Evolutionary conservation across 176 grass and related monocot genomes (phyloP).

Genomic region (Phragmites australis): DNA sequence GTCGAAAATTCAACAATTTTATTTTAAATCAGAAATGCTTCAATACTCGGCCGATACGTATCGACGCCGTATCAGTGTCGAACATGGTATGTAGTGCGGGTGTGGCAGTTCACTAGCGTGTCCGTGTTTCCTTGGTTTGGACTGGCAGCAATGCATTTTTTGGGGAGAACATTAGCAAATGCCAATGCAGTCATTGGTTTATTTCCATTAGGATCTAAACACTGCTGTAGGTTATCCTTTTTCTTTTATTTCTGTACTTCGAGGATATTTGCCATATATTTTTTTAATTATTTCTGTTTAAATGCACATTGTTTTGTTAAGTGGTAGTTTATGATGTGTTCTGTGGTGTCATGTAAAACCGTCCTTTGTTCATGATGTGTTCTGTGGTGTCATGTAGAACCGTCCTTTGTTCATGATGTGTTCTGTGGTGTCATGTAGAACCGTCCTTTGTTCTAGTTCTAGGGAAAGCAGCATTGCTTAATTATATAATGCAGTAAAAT

Average conservation of each 20-base stretch:
- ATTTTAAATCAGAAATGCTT: too few species aligned
- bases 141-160: neutral
- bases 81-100: too few species aligned
- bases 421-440: neutral
- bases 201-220: constrained; percentile 7
- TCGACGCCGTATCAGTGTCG: too few species aligned
- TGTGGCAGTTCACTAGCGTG: too few species aligned
- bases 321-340: constrained; percentile 1
- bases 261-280: too few species aligned
- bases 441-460: constrained; percentile 2
- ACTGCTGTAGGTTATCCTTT: neutral
- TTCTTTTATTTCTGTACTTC: neutral
- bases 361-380: neutral
- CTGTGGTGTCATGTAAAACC: neutral
- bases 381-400: neutral
- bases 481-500: neutral
- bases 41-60: too few species aligned
- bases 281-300: neutral
- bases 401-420: neutral
- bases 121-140: too few species aligned
- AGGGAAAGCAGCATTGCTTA: neutral
- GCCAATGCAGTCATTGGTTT: neutral
- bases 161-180: neutral
- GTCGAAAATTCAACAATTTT: too few species aligned
- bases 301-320: neutral